Evolutionary conservation across 1,284 basidiomycete species (phyloP), one percentile per base, ranked within the genome.

Genomic region (Ustilago loliicola): DNA sequence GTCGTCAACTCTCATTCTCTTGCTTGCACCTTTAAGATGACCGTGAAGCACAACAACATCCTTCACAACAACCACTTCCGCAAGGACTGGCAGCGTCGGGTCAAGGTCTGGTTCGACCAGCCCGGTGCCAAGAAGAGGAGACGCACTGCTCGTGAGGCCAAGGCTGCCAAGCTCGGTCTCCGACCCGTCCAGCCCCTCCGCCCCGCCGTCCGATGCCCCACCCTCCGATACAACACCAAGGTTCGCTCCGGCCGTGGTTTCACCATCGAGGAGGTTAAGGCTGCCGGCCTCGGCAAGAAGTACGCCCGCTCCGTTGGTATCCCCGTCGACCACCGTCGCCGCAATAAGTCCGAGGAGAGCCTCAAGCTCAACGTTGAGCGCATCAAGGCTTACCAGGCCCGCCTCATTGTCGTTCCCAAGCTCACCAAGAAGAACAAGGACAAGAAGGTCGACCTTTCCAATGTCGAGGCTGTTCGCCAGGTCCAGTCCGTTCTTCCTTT

Each of bases 61-160:
- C 83, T 85, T 61, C 83, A 84, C 81, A 85, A 89, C 87, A 96
- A 96, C 89, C 96, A 98, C 88, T 98, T 98, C 92, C 94, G 92
- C 89, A 99, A 99, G 92, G 83, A 83, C 74, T 85, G 84, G 85
- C 93, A 96, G 88, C 91, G 92, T 87, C 92, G 92, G 83, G 94
- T 97, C 86, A 93, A 93, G 88, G 96, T 94, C 87, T 96, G 96
- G 96, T 99, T 99, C 88, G 94, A 99, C 91, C 97, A 99, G 89
- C 95, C 96, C 79, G 97, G 96, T 71, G 93, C 94, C 88, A 99
- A 99, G 90, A 93, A 96, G 89, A 93, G 94, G 88, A 91, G 97
- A 88, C 94, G 97, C 88, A 92, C 90, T 77, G 95, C 96, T 60
- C 94, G 97, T 88, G 92, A 94, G 89, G 90, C 91, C 86, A 98